A percentile compares a stretch with the other conserved stretches of the same genome.
Evolutionary conservation across 2,329 filamentous ascomycete genomes (phyloP).

Genomic region (Aspergillus caelatus): DNA sequence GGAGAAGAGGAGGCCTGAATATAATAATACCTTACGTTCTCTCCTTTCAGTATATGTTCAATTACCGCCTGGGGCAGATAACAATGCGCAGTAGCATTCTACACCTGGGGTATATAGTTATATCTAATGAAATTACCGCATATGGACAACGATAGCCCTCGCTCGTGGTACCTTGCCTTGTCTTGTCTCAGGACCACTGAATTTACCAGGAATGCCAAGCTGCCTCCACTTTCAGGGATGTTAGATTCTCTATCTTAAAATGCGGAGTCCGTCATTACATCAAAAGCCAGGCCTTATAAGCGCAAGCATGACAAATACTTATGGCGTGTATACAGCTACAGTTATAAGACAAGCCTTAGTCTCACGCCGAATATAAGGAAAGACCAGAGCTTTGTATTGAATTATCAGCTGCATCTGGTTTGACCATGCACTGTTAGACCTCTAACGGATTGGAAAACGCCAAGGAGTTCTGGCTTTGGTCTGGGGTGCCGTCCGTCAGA

Average conservation of each 20-base stretch:
- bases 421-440: background rate
- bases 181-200: background rate
- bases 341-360: background rate
- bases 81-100: background rate
- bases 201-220: background rate
- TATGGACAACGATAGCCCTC: background rate
- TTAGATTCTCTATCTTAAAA: background rate
- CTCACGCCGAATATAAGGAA: too few relatives aligned
- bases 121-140: background rate
- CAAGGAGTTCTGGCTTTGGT: background rate
- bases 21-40: too few relatives aligned
- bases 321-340: background rate
- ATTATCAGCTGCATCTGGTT: background rate
- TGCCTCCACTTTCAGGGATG: background rate
- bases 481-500: background rate
- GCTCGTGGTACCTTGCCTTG: background rate
- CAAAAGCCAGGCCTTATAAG: background rate
- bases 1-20: background rate
- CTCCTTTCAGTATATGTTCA: background rate
- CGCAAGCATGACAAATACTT: background rate
- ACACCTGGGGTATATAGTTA: background rate
- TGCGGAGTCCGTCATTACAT: too few relatives aligned
- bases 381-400: background rate
- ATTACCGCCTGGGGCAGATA: background rate
- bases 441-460: background rate